phyloP scores from a whole-genome alignment of 1,284 basidiomycete species.

The Lentinula novae-zelandiae region DNA sequence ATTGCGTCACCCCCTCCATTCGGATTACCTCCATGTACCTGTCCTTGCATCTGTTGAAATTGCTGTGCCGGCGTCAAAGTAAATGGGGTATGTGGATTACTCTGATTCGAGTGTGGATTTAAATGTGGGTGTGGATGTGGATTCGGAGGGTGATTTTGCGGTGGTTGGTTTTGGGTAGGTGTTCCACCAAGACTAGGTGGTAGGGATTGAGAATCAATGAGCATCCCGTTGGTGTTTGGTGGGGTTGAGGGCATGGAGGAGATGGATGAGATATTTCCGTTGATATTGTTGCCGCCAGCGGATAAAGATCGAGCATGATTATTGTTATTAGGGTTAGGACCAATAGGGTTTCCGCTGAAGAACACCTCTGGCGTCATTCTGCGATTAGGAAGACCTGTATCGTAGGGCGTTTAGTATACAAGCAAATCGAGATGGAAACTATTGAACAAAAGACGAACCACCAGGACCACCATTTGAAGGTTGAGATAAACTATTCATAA shows the following conservation, averaged over 20 bases:
- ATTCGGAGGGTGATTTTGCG: too few species aligned
- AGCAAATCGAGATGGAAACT: not conserved
- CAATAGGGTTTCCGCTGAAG: slow-evolving; percentile 32
- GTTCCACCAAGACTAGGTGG: slow-evolving; percentile 17
- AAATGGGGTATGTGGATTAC: slow-evolving; percentile 31
- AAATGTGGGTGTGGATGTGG: too few species aligned
- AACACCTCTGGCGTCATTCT: slow-evolving; percentile 35
- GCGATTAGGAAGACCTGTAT: slow-evolving; percentile 24
- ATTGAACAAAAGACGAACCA: not conserved
- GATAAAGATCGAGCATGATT: slow-evolving; percentile 19
- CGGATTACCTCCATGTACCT: not conserved
- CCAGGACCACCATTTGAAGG: slow-evolving; percentile 21
- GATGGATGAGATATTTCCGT: not conserved
- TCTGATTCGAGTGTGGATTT: slow-evolving; percentile 17
- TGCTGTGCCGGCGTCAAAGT: slow-evolving; percentile 58
- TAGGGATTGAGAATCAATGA: slow-evolving; percentile 31
- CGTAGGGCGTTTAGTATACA: too few species aligned
- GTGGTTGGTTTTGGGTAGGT: too few species aligned
- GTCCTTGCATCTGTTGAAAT: slow-evolving; percentile 42
- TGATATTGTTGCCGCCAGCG: not conserved
- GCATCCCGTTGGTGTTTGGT: slow-evolving; percentile 24
- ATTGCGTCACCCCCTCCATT: not conserved
- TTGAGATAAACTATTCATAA: slow-evolving; percentile 28
- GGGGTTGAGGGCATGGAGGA: slow-evolving; percentile 43
- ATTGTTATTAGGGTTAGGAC: slow-evolving; percentile 30